Evolutionary conservation across 225 moss, liverwort and hornwort species (phyloP), one percentile per base, ranked within the genome.

Genomic region (Straminergon stramineum): DNA sequence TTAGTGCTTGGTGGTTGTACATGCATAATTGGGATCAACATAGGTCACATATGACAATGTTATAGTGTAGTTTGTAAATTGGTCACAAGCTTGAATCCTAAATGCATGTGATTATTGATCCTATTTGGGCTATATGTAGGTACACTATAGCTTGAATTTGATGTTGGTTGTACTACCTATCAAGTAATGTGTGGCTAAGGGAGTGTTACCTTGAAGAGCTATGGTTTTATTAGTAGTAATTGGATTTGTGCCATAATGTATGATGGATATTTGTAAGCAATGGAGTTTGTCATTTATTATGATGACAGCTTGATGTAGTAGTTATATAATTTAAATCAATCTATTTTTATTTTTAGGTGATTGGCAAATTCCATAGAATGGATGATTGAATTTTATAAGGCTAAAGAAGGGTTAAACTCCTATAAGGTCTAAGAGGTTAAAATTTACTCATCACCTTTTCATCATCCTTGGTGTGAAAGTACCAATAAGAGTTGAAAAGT

Each of bases 271-370:
- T 53, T 35, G 35, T 32, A 51, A 19, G 19, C 0, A 12, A 1
- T 7, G 3, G 13, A 77, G 5, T 35, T 23, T 35, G 23, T 55
- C 23, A 55, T 9, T 32, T 35, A 34, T 22, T 77, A 3, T 35
- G 2, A 53, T 23, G 55, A 2, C 4, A 0, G 2, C 2, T 55
- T 55, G 1, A 34, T 22, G 3, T 2, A 53, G 7, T 35, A 35
- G 22, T 34, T 76, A 78, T 3, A 35, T 0, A 14, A 0, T 77
- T 23, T 22, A 15, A 9, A 0, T 13, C 14, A 14, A 5, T 22
- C 9, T 22, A 30, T 9, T 53, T 53, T 48, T 48, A 48, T 75
- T 77, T 22, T 22, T 13, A 32, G 1, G 1, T 76, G 8, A 77
- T 53, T 53, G 3, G 3, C 2, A 53, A 35, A 2, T 1, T 2